Base-by-base conservation (phyloP, 768 basidiomycete species). In the Termitomyces heimii region DNA sequence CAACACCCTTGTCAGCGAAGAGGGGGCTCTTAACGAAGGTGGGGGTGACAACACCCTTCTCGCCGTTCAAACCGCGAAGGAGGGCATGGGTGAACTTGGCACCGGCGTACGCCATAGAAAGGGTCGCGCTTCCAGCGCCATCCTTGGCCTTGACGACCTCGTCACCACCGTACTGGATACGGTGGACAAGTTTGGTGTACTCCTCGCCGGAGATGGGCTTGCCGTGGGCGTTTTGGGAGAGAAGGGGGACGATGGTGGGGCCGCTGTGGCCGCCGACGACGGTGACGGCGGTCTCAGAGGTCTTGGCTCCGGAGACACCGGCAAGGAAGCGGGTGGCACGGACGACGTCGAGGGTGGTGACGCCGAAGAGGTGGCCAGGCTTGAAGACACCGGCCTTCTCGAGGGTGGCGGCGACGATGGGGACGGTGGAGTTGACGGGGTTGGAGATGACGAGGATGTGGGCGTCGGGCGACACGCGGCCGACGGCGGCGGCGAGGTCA, bases 61-160 rank as follows among this genome's bases (percentile, higher is more conserved):
- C 93, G 66, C 94, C 94, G 64, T 84, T 88, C 70, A 93, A 69
- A 29, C 94, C 96, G 44, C 85, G 82, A 66, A 98, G 82, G 64
- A 98, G 77, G 50, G 88, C 80, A 68, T 81, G 77, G 57, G 93
- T 82, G 75, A 98, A 98, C 74, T 90, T 88, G 67, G 92, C 92
- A 66, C 95, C 96, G 46, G 96, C 91, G 66, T 88, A 92, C 2
- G 93, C 94, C 94, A 97, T 97, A 34, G 91, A 93, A 57, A 96
- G 86, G 26, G 94, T 96, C 7, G 95, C 94, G 54, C 90, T 92
- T 59, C 96, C 96, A 56, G 91, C 89, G 66, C 88, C 89, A 62
- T 95, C 94, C 82, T 98, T 98, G 51, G 95, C 95, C 81, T 97
- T 88, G 69, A 98, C 96, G 61, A 98, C 95, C 75, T 98, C 95